Evolutionary conservation across 352 stramenopile genomes (phyloP), one percentile per base, ranked within the genome.

Genomic region (Globisporangium lucens): DNA sequence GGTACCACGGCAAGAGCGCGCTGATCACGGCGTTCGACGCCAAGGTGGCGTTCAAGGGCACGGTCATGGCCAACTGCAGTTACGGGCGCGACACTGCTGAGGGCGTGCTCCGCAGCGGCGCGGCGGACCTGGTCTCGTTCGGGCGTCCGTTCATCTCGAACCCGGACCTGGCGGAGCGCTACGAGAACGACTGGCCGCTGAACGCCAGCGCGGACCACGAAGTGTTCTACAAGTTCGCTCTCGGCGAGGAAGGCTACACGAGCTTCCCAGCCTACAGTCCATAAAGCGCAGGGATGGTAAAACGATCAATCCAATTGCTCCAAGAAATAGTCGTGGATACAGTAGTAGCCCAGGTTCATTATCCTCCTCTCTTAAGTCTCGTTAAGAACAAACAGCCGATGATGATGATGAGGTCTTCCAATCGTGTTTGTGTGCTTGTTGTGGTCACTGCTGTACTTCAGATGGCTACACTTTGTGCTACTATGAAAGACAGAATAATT

Each of bases 61-160:
- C 38, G 3, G 51, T 80, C 29, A 73, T 80, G 27, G 68, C 52
- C 57, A 70, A 65, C 55, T 53, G 51, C 47, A 71, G 70, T 30
- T 80, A 76, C 58, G 73, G 55, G 4, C 46, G 47, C 22, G 47
- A 55, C 13, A 62, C 53, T 10, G 74, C 72, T 0, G 46, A 75
- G 15, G 60, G 29, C 13, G 61, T 56, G 10, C n/a, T 80, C 7
- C 12, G 13, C 22, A 63, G 52, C 7, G 70, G 66, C 24, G 13
- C 49, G 1, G 55, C 63, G 12, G 73, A 80, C 41, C 33, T 66
- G 15, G 65, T 80, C 17, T 65, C 53, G 17, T 80, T 80, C 53
- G 73, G 74, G 0, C 64, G 63, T 17, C 56, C 51, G 38, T 80
- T 70, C 63, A 75, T 80, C 27, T 65, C 72, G 15, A 80, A 77